A percentile compares a stretch with the other conserved stretches of the same genome.
phyloP scores from a whole-genome alignment of 257 asterid species.

The Nicotiana tomentosiformis region DNA sequence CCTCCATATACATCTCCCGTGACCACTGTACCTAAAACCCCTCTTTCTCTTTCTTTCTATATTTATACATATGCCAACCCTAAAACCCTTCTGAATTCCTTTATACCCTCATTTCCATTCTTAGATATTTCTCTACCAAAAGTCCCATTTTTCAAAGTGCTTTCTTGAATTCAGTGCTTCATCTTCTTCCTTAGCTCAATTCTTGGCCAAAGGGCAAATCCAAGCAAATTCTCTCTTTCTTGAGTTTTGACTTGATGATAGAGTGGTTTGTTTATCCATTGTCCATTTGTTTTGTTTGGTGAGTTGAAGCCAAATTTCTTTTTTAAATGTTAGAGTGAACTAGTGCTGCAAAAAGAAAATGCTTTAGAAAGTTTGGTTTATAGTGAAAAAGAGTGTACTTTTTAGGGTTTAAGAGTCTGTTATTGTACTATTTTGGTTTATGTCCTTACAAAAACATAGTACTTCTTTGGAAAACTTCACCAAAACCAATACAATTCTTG shows the following conservation, averaged over 20 bases:
- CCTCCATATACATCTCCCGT: conserved; percentile 36
- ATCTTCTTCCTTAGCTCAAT: background rate
- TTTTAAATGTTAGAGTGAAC: background rate
- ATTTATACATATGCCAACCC: background rate
- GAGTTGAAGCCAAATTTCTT: conserved; percentile 23
- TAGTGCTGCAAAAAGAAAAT: background rate
- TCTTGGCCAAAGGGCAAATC: no score
- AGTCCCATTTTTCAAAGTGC: background rate
- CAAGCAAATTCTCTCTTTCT: background rate
- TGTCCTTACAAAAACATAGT: background rate
- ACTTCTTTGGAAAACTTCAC: background rate
- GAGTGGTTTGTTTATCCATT: background rate
- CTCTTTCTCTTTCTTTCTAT: background rate
- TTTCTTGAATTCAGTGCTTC: conserved; percentile 14
- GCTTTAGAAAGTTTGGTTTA: background rate
- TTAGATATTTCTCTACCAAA: conserved; percentile 22
- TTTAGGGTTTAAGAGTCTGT: conserved; percentile 27
- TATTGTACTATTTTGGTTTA: background rate
- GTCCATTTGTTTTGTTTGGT: conserved; percentile 3
- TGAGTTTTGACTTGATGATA: background rate
- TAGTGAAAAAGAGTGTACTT: conserved; percentile 4
- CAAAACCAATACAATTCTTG: conserved; percentile 12
- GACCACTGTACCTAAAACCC: conserved; percentile 33
- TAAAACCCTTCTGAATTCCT: conserved; percentile 4
- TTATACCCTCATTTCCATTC: conserved; percentile 16